Percentiles rank a stretch among this genome's conserved stretches.
phyloP scores from a whole-genome alignment of 257 asterid genomes.

The Schizonepeta tenuifolia region DNA sequence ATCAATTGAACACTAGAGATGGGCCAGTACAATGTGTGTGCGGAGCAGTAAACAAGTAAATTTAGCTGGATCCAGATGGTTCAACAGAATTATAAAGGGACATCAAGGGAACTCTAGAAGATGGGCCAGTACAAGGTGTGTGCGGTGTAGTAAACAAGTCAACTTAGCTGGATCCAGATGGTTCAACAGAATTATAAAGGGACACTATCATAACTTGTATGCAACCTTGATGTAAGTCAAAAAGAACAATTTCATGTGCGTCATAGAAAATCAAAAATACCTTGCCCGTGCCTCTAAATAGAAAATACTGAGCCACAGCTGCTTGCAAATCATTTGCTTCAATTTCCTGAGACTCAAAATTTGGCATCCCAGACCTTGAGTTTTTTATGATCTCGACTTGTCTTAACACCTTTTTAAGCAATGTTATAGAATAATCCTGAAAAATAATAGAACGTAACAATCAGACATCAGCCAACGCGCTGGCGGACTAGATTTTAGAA shows the following conservation, averaged over 20 bases:
- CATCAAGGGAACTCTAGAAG: neutral
- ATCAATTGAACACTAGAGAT: neutral
- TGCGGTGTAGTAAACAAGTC: slow-evolving; percentile 25
- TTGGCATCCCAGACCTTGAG: slow-evolving; percentile 90
- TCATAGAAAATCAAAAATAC: slow-evolving; percentile 43
- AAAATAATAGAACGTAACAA: slow-evolving; percentile 36
- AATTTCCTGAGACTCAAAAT: slow-evolving; percentile 86
- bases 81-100: slow-evolving; percentile 13
- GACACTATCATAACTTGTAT: slow-evolving; percentile 1
- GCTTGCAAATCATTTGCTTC: slow-evolving; percentile 89
- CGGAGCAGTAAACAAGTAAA: slow-evolving; percentile 24
- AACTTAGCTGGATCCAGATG: slow-evolving; percentile 22
- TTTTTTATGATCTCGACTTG: slow-evolving; percentile 82
- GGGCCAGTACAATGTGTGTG: neutral
- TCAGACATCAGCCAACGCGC: slow-evolving; percentile 28
- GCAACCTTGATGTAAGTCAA: slow-evolving; percentile 28
- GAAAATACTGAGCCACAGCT: slow-evolving; percentile 81
- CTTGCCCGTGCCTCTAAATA: slow-evolving; percentile 93
- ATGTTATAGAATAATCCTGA: slow-evolving; percentile 86
- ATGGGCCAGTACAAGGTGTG: neutral
- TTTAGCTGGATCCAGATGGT: slow-evolving; percentile 21
- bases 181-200: slow-evolving; percentile 14
- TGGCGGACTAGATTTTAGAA: slow-evolving; percentile 19
- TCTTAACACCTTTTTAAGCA: slow-evolving; percentile 85
- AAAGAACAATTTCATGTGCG: slow-evolving; percentile 1